phyloP scores from a whole-genome alignment of 371 early-diverging fungal genomes.

The Dinochytrium kinnereticum region DNA sequence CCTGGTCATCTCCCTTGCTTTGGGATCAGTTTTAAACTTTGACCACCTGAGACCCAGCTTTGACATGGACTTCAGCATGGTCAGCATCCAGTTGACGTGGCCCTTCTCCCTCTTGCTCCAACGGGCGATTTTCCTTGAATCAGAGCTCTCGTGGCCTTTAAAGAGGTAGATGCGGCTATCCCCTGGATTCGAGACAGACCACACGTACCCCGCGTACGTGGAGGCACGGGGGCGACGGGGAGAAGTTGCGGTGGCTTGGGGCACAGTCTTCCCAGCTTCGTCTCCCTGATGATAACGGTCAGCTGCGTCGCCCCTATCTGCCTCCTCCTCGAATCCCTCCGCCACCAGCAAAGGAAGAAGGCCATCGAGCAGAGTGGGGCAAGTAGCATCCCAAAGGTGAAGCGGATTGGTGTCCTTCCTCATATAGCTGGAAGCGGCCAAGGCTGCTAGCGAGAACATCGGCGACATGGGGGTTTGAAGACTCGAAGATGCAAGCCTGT shows the following conservation, averaged over 20 bases:
- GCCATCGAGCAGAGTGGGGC: background rate
- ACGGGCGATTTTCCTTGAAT: background rate
- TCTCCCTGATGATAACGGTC: too few species aligned
- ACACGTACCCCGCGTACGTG: slow-evolving; percentile 1
- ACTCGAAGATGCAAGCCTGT: background rate
- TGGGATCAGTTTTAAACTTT: background rate
- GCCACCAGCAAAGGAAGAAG: slow-evolving; percentile 1
- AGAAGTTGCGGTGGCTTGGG: background rate
- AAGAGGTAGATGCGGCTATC: background rate
- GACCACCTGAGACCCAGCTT: background rate
- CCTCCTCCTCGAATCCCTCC: background rate
- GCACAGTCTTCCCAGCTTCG: background rate
- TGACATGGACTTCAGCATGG: slow-evolving; percentile 2
- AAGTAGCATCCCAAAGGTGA: slow-evolving; percentile 7
- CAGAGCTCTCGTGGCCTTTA: background rate
- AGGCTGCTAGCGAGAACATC: background rate
- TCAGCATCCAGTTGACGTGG: background rate
- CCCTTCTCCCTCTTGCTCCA: background rate
- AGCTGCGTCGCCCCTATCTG: too few species aligned
- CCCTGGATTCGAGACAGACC: background rate
- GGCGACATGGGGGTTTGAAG: background rate
- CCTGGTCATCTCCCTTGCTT: background rate
- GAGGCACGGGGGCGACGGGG: too few species aligned
- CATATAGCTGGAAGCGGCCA: background rate
- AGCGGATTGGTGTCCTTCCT: slow-evolving; percentile 1